phyloP scores from a whole-genome alignment of 345 rosid species.

The Arabidopsis suecica region DNA sequence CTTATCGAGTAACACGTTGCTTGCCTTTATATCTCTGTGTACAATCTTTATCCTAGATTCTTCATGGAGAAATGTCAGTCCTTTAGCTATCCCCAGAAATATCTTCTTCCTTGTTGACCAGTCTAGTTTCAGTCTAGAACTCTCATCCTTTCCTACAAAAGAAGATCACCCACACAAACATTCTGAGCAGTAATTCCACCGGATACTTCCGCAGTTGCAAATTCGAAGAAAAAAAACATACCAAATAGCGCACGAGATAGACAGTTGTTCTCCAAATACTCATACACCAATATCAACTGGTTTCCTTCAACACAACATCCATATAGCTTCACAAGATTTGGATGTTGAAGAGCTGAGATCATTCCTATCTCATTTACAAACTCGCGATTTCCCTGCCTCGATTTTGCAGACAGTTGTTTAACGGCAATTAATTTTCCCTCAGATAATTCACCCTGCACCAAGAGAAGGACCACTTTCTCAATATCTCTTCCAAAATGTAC shows the following conservation, averaged over 20 bases:
- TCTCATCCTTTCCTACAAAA: constrained; percentile 57
- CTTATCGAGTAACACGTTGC: constrained; percentile 88
- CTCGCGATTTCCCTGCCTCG: constrained; percentile 80
- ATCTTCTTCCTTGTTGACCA: constrained; percentile 80
- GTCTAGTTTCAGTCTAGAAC: constrained; percentile 58
- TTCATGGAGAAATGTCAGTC: constrained; percentile 80
- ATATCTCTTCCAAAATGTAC: background rate
- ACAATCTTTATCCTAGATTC: constrained; percentile 86
- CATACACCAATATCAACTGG: constrained; percentile 69
- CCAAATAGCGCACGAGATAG: constrained; percentile 72
- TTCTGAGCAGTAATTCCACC: constrained; percentile 4
- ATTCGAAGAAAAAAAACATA: constrained; percentile 28
- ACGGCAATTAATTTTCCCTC: constrained; percentile 79
- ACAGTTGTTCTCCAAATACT: constrained; percentile 80
- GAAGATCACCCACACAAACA: background rate
- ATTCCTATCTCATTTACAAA: constrained; percentile 77
- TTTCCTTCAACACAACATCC: constrained; percentile 86
- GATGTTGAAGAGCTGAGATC: constrained; percentile 81
- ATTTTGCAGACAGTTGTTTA: constrained; percentile 73
- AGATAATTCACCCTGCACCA: constrained; percentile 61
- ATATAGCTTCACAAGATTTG: constrained; percentile 74
- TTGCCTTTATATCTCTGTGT: constrained; percentile 92
- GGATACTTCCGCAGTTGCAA: background rate
- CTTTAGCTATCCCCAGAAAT: constrained; percentile 75
- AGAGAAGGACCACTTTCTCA: background rate